These are phyloP conservation scores for Cetradonia linearis DNA, from an alignment of 495 filamentous ascomycete species.

Conservation along the genomic window DNA sequence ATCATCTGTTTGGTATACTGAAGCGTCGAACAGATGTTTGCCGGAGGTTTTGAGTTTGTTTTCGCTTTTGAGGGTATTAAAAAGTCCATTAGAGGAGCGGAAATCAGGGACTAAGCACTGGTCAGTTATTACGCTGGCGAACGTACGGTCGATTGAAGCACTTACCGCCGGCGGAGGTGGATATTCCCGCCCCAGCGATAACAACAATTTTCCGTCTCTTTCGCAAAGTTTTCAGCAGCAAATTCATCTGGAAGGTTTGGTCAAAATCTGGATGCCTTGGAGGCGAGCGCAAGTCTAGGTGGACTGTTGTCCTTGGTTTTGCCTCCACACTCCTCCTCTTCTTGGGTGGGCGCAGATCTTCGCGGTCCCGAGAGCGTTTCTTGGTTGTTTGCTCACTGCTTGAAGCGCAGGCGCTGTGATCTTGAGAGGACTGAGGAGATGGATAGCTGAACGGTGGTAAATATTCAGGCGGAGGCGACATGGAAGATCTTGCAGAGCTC, in stretches of 20 bases:
- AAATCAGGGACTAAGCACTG: conserved; percentile 76
- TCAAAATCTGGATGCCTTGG: conserved; percentile 36
- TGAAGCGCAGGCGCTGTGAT: conserved; percentile 30
- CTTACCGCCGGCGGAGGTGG: conserved; percentile 90
- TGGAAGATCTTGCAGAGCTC: conserved; percentile 47
- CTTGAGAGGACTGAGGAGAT: conserved; percentile 50
- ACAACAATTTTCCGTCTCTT: conserved; percentile 93
- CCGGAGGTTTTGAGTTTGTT: conserved; percentile 88
- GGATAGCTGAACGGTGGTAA: conserved; percentile 32
- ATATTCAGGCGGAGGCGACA: conserved; percentile 42
- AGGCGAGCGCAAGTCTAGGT: conserved; percentile 54
- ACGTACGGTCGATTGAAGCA: conserved; percentile 36
- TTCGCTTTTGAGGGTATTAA: conserved; percentile 68
- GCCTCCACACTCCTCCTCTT: conserved; percentile 58
- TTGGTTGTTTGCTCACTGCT: conserved; percentile 14
- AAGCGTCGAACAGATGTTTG: conserved; percentile 93
- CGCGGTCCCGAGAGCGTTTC: conserved; percentile 32
- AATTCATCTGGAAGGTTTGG: conserved; percentile 51
- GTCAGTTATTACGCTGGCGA: conserved; percentile 47
- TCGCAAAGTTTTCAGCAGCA: conserved; percentile 64
- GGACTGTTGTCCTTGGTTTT: conserved; percentile 64
- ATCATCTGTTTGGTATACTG: conserved; percentile 83
- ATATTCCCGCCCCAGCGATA: conserved; percentile 93
- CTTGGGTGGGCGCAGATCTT: conserved; percentile 59
- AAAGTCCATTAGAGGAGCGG: conserved; percentile 79